Conservation (phyloP, 192 early-diverging fungal genomes). For the Coemansia sp. region DNA sequence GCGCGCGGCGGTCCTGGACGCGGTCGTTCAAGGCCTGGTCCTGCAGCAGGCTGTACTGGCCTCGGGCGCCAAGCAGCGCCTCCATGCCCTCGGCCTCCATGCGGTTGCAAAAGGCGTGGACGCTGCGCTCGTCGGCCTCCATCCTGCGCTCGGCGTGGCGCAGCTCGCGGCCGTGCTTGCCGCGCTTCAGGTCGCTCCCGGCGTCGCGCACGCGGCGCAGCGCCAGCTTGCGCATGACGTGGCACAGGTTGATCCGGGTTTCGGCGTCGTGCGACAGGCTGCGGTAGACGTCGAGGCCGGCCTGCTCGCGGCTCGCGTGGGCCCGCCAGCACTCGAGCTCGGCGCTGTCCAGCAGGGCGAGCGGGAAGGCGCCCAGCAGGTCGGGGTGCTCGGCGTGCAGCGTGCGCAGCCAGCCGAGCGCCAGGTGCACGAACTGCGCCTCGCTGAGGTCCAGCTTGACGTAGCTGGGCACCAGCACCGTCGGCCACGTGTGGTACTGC, state of each 20-base stretch:
- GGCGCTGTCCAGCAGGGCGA: constrained; percentile 32
- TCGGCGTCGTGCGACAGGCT: constrained; percentile 34
- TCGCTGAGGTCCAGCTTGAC: constrained; percentile 54
- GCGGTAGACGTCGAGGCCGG: constrained; percentile 19
- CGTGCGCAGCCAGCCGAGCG: constrained; percentile 46
- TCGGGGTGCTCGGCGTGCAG: constrained; percentile 51
- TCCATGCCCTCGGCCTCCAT: constrained; percentile 37
- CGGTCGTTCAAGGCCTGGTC: constrained; percentile 29
- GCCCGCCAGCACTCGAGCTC: constrained; percentile 39
- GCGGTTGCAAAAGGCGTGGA: constrained; percentile 49
- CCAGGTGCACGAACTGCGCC: constrained; percentile 46
- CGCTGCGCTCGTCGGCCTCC: constrained; percentile 36
- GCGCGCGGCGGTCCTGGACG: constrained; percentile 26
- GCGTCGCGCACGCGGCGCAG: constrained; percentile 35
- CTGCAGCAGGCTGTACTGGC: constrained; percentile 4
- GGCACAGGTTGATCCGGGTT: constrained; percentile 34
- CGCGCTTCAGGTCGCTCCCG: constrained; percentile 20
- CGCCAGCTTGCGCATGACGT: constrained; percentile 50
- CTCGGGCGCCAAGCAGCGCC: constrained; percentile 24
- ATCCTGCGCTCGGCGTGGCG: constrained; percentile 27
- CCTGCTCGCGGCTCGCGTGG: constrained; percentile 35
- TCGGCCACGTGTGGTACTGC: constrained; percentile 82
- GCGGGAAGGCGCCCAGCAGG: constrained; percentile 46
- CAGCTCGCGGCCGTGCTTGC: constrained; percentile 43
- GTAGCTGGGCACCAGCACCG: constrained; percentile 65